Conservation (phyloP, 1,284 basidiomycete genomes). For the Cerioporus squamosus region DNA sequence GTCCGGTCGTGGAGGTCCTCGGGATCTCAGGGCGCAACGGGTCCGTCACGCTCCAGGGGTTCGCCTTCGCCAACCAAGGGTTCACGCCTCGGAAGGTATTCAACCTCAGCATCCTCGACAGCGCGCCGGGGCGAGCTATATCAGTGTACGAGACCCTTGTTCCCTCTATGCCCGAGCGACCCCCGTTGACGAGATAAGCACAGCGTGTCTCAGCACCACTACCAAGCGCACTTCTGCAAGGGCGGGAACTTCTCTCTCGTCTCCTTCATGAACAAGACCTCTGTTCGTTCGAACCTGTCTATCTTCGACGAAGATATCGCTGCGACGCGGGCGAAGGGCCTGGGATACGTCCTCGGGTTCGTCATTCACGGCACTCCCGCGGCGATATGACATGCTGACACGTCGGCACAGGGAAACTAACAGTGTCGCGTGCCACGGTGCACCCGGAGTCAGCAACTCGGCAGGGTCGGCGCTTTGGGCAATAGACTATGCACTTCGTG, state of each 20-base stretch:
- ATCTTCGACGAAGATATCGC: slow-evolving; percentile 52
- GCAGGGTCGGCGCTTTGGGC: slow-evolving; percentile 73
- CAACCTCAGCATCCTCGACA: slow-evolving; percentile 36
- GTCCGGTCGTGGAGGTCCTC: slow-evolving; percentile 36
- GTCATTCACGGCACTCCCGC: background rate
- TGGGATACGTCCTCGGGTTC: slow-evolving; percentile 65
- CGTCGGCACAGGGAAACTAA: slow-evolving; percentile 30
- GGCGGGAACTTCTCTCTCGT: slow-evolving; percentile 53
- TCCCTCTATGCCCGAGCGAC: background rate
- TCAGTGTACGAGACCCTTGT: slow-evolving; percentile 28
- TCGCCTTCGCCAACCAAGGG: slow-evolving; percentile 54
- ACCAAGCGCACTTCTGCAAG: slow-evolving; percentile 57
- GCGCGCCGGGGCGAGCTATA: slow-evolving; percentile 36
- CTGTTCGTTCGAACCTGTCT: slow-evolving; percentile 60
- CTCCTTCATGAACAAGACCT: slow-evolving; percentile 63
- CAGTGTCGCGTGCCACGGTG: slow-evolving; percentile 51
- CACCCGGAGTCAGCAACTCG: slow-evolving; percentile 68
- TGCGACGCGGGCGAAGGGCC: slow-evolving; percentile 47
- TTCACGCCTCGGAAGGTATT: slow-evolving; percentile 61
- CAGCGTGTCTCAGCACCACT: slow-evolving; percentile 67
- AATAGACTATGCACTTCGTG: slow-evolving; percentile 64
- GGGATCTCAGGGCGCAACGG: slow-evolving; percentile 25
- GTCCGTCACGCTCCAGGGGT: slow-evolving; percentile 52
- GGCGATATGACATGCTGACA: background rate
- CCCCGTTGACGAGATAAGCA: background rate